A percentile compares a stretch with the other conserved stretches of the same genome.
Evolutionary conservation across 2,329 filamentous ascomycete genomes (phyloP).

Genomic region (Cladosporium austrohemisphaericum): DNA sequence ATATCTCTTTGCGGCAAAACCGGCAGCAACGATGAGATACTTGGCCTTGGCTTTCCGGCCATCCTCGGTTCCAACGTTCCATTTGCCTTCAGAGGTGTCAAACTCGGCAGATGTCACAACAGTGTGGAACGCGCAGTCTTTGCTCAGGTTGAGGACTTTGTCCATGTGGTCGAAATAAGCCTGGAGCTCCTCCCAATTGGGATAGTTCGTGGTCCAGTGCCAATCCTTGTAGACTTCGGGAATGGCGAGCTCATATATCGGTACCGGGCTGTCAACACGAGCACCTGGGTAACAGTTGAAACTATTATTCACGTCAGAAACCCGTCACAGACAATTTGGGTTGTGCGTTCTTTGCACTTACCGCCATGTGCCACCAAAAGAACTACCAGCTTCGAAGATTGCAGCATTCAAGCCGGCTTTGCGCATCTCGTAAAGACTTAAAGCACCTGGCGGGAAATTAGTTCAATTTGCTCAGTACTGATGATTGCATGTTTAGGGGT

Average conservation of each 20-base stretch:
- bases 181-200: slow-evolving; percentile 45
- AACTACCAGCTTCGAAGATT: slow-evolving; percentile 32
- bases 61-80: slow-evolving; percentile 51
- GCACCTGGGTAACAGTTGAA: slow-evolving; percentile 39
- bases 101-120: slow-evolving; percentile 53
- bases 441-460: slow-evolving; percentile 27
- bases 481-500: too few relatives aligned
- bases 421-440: slow-evolving; percentile 40
- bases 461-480: too few relatives aligned
- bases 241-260: slow-evolving; percentile 33
- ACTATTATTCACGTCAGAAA: too few relatives aligned
- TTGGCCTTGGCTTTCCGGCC: slow-evolving; percentile 49
- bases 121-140: slow-evolving; percentile 56
- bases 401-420: slow-evolving; percentile 29
- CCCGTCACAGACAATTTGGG: too few relatives aligned
- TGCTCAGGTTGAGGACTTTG: slow-evolving; percentile 52
- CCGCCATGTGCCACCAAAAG: slow-evolving; percentile 35
- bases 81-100: slow-evolving; percentile 46
- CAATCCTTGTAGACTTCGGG: slow-evolving; percentile 39
- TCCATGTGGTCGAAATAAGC: slow-evolving; percentile 60
- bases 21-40: slow-evolving; percentile 53
- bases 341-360: too few relatives aligned
- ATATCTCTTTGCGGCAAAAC: slow-evolving; percentile 59
- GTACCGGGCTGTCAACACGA: slow-evolving; percentile 41
- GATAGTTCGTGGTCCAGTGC: slow-evolving; percentile 40